A percentile compares a stretch with the other conserved stretches of the same genome.
phyloP scores from a whole-genome alignment of 2,329 filamentous ascomycete species.

The Geosmithia putterillii region DNA sequence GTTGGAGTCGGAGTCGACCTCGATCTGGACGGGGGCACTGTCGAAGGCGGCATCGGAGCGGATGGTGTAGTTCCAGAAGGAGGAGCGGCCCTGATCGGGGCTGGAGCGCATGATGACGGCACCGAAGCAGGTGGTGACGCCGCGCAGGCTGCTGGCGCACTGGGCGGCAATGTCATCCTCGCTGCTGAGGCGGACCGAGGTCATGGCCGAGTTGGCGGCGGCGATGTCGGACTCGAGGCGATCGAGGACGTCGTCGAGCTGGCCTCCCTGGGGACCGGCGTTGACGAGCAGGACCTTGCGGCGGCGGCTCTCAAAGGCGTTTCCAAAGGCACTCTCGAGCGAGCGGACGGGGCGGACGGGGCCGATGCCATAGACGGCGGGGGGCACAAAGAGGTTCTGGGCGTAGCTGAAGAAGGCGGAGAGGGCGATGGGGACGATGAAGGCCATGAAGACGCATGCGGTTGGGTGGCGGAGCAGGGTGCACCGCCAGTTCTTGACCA shows the following conservation, averaged over 20 bases:
- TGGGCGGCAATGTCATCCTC: slow-evolving; percentile 46
- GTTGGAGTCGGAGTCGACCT: slow-evolving; percentile 53
- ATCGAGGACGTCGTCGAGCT: slow-evolving; percentile 61
- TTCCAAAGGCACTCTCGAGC: slow-evolving; percentile 49
- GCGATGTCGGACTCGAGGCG: slow-evolving; percentile 45
- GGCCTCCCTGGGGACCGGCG: slow-evolving; percentile 54
- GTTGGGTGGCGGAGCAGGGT: slow-evolving; percentile 39
- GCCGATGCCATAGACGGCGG: slow-evolving; percentile 64
- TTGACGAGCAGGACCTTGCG: slow-evolving; percentile 69
- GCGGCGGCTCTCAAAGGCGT: slow-evolving; percentile 41
- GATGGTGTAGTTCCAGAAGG: slow-evolving; percentile 78
- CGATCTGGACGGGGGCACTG: slow-evolving; percentile 45
- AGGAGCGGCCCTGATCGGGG: slow-evolving; percentile 52
- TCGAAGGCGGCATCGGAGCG: slow-evolving; percentile 58
- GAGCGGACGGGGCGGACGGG: slow-evolving; percentile 46
- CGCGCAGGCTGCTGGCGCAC: slow-evolving; percentile 53
- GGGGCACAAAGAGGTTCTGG: slow-evolving; percentile 72
- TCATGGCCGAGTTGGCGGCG: slow-evolving; percentile 38
- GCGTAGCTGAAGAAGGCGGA: slow-evolving; percentile 55
- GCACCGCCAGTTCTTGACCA: slow-evolving; percentile 49
- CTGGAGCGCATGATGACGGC: slow-evolving; percentile 67
- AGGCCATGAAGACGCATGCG: slow-evolving; percentile 41
- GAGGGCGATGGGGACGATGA: slow-evolving; percentile 46
- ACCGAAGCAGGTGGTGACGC: slow-evolving; percentile 60
- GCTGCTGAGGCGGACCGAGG: slow-evolving; percentile 37